phyloP scores from a whole-genome alignment of 257 asterid species.

The Salvia splendens region DNA sequence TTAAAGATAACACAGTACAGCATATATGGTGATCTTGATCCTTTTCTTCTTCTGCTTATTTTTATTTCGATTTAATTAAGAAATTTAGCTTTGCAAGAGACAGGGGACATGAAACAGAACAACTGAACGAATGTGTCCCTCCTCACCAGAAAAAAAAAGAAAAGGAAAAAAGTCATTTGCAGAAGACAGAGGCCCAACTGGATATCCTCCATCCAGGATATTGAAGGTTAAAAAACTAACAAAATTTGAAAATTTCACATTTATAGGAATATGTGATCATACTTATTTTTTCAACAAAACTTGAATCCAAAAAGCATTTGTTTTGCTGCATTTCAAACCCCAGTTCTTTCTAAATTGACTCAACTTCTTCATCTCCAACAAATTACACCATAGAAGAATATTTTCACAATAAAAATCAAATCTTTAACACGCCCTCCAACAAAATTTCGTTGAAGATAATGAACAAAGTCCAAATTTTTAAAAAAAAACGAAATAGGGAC shows the following conservation, averaged over 20 bases:
- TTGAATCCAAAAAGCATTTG: not conserved
- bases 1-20: not conserved
- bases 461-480: conserved; percentile 7
- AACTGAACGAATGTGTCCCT: not conserved
- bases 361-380: not conserved
- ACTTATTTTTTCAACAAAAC: not conserved
- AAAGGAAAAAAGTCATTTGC: not conserved
- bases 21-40: not conserved
- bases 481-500: conserved; percentile 19
- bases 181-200: not conserved
- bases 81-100: not conserved
- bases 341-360: not conserved
- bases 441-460: not conserved
- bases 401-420: conserved; percentile 10
- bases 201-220: not conserved
- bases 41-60: not conserved
- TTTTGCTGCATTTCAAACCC: conserved; percentile 3
- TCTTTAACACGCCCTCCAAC: not conserved
- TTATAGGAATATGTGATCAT: conserved; percentile 5
- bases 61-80: not conserved
- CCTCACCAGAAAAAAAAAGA: not conserved
- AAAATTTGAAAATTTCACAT: not conserved
- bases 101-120: conserved; percentile 12
- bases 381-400: not conserved
- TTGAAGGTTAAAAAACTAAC: not conserved